A percentile compares a stretch with the other conserved stretches of the same genome.
These are phyloP conservation scores for Cercospora sp. DNA, from an alignment of 2,329 filamentous ascomycete species.

Conservation along the genomic window DNA sequence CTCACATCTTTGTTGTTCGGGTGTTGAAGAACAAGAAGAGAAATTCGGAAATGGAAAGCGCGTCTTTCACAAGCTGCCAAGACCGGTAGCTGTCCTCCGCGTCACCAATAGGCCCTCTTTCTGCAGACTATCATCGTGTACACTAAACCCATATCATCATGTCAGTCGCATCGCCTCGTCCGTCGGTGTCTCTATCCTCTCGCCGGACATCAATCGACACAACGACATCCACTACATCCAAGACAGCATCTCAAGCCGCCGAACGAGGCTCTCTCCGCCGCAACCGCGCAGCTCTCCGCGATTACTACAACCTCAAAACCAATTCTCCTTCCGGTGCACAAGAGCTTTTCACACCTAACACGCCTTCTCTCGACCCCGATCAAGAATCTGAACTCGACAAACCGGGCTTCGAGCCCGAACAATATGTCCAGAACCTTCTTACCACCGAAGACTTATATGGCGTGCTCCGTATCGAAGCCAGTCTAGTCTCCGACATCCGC, in stretches of 20 bases:
- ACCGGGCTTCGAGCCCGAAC: conserved; percentile 69
- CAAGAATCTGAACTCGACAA: conserved; percentile 72
- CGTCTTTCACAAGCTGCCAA: neutral
- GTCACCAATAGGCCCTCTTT: neutral
- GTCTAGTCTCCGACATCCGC: conserved; percentile 73
- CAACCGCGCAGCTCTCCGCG: conserved; percentile 83
- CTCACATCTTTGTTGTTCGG: conserved; percentile 21
- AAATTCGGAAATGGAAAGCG: conserved; percentile 2
- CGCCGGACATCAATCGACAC: conserved; percentile 64
- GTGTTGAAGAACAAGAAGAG: conserved; percentile 6
- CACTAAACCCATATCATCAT: conserved; percentile 40
- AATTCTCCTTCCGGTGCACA: conserved; percentile 11
- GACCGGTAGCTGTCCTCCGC: conserved; percentile 5
- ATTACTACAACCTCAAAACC: conserved; percentile 85
- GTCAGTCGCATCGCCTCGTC: conserved; percentile 62
- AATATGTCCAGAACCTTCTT: conserved; percentile 64
- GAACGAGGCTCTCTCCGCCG: conserved; percentile 56
- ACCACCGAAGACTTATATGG: conserved; percentile 66
- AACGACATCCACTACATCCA: conserved; percentile 48
- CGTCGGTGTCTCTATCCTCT: conserved; percentile 65
- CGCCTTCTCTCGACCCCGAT: conserved; percentile 54
- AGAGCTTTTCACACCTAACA: conserved; percentile 28
- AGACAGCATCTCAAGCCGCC: conserved; percentile 30
- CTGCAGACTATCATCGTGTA: neutral
- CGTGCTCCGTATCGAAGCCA: conserved; percentile 68